Evolutionary conservation across 2,329 filamentous ascomycete genomes (phyloP).

Genomic region (Monilinia fructigena): DNA sequence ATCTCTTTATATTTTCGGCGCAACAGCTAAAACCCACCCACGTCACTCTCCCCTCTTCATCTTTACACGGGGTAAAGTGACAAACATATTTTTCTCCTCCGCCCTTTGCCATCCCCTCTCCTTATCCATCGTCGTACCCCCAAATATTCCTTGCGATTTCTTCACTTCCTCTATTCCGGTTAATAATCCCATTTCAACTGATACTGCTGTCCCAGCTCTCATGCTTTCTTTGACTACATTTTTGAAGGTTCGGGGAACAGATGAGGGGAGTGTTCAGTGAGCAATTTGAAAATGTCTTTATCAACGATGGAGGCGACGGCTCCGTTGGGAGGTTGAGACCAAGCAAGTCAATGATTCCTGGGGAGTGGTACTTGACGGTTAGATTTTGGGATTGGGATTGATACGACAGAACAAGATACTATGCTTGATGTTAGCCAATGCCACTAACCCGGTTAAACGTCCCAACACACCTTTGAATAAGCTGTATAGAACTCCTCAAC

Average conservation of each 20-base stretch:
- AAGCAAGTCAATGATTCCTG: constrained; percentile 49
- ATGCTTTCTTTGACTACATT: constrained; percentile 44
- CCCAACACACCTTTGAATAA: constrained; percentile 43
- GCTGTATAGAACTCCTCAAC: constrained; percentile 46
- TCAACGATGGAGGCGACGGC: constrained; percentile 44
- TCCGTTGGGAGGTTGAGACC: constrained; percentile 43
- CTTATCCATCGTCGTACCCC: constrained; percentile 6
- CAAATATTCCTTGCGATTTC: constrained; percentile 27
- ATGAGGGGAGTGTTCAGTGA: constrained; percentile 47
- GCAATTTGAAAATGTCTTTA: constrained; percentile 55
- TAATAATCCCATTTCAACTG: constrained; percentile 35
- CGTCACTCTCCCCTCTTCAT: constrained; percentile 40
- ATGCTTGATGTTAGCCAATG: constrained; percentile 16
- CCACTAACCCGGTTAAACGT: neutral
- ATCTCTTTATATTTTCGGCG: constrained; percentile 30
- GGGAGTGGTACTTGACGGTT: constrained; percentile 49
- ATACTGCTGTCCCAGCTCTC: constrained; percentile 33
- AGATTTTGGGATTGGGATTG: constrained; percentile 36
- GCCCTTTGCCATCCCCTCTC: constrained; percentile 26
- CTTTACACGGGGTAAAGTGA: constrained; percentile 48
- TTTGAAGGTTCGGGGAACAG: constrained; percentile 47
- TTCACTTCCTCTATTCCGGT: constrained; percentile 34
- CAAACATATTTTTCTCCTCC: constrained; percentile 37
- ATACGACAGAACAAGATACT: constrained; percentile 45
- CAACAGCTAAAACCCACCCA: constrained; percentile 42